Conservation (phyloP, 805 yeast species). For the Novakomyces olei region DNA sequence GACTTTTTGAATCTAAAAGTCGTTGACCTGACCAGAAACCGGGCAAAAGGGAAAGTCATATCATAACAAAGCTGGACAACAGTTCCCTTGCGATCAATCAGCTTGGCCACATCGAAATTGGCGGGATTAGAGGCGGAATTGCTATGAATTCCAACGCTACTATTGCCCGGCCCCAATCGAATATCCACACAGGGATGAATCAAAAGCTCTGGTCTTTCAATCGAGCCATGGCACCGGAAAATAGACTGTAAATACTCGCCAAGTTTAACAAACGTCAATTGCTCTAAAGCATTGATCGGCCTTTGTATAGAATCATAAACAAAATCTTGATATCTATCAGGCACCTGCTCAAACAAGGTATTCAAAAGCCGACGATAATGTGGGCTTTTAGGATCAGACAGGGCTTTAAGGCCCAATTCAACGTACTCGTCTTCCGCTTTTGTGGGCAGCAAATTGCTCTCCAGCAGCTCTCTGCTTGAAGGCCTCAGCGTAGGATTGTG, state of each 20-base stretch:
- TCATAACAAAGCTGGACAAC: slow-evolving; percentile 81
- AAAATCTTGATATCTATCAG: slow-evolving; percentile 30
- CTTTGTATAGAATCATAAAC: slow-evolving; percentile 36
- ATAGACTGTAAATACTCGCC: slow-evolving; percentile 15
- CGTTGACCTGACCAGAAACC: slow-evolving; percentile 48
- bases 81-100: slow-evolving; percentile 68
- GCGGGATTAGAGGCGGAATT: too few relatives aligned
- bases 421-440: slow-evolving; percentile 78
- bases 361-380: slow-evolving; percentile 90
- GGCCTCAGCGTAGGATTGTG: slow-evolving; percentile 69
- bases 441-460: slow-evolving; percentile 68
- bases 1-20: slow-evolving; percentile 32
- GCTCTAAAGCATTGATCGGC: not conserved
- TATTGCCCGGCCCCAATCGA: too few relatives aligned
- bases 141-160: too few relatives aligned
- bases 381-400: slow-evolving; percentile 58
- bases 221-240: slow-evolving; percentile 68
- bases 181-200: too few relatives aligned
- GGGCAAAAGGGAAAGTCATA: slow-evolving; percentile 70
- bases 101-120: too few relatives aligned
- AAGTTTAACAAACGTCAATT: not conserved
- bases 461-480: slow-evolving; percentile 48
- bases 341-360: slow-evolving; percentile 59
- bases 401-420: slow-evolving; percentile 62
- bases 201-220: slow-evolving; percentile 50